Conservation (phyloP, 805 yeast species). For the Candida anglica region DNA sequence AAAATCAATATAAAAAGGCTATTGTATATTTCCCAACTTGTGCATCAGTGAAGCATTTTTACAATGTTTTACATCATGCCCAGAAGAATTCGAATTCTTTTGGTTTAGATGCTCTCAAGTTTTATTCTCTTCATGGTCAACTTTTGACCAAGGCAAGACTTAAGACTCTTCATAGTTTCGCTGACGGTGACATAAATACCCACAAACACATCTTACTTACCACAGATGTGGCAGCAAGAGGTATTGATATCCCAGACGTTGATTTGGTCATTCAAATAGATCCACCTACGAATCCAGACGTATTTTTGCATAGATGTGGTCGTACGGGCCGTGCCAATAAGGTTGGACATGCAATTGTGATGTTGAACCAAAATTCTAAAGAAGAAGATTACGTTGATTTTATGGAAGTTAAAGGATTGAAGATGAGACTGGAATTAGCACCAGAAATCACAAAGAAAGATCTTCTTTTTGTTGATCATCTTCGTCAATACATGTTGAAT, state of each 20-base stretch:
- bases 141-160: conserved; percentile 75
- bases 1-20: conserved; percentile 64
- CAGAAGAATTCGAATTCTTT: no score
- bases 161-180: conserved; percentile 63
- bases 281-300: conserved; percentile 90
- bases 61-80: conserved; percentile 47
- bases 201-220: conserved; percentile 57
- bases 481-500: conserved; percentile 53
- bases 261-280: conserved; percentile 92
- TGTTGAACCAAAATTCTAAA: conserved; percentile 64
- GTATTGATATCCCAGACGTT: conserved; percentile 92
- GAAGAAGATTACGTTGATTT: conserved; percentile 83
- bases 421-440: conserved; percentile 37
- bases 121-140: conserved; percentile 88
- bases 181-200: conserved; percentile 40
- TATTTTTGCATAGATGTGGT: conserved; percentile 91
- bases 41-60: conserved; percentile 73
- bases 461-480: conserved; percentile 3
- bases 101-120: conserved; percentile 22
- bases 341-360: conserved; percentile 71
- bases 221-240: conserved; percentile 98
- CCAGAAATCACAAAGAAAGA: conserved; percentile 10
- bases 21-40: conserved; percentile 95
- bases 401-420: conserved; percentile 64
- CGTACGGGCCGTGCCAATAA: conserved; percentile 92